Evolutionary conservation across 495 filamentous ascomycete species (phyloP), one percentile per base, ranked within the genome.

Genomic region (Cladorrhinum samala): DNA sequence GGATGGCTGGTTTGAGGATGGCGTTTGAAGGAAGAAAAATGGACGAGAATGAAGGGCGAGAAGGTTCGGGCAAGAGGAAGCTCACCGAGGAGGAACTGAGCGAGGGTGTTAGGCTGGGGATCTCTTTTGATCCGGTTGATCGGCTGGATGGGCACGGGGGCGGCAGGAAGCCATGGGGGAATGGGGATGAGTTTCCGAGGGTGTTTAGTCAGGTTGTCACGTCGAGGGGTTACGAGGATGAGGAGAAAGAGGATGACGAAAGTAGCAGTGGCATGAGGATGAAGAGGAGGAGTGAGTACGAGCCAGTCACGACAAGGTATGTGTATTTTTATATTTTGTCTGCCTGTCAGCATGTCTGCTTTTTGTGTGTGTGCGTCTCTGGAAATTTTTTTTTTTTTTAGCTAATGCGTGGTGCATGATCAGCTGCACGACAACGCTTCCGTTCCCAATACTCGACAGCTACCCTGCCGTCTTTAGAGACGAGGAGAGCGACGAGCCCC

Each of bases 401-500:
- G n/a, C n/a, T n/a, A n/a, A n/a, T n/a, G n/a, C n/a, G n/a, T n/a
- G n/a, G n/a, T n/a, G n/a, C n/a, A n/a, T n/a, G n/a, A n/a, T n/a
- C 41, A 74, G 74, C 52, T 70, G 74, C 58, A 54, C 60, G 46
- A 82, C 82, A 17, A 52, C 72, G 3, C 75, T 95, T 16, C 69
- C 74, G 5, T 90, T 89, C 65, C 91, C 93, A 2, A 65, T 91
- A 11, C 77, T 95, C 24, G 83, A 91, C 64, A 95, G 88, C 68
- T 95, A 88, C 73, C 93, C 79, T 36, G 71, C 53, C 27, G 87
- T 86, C 55, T 91, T 84, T 72, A 72, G 66, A 43, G 67, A 68
- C 27, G 58, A 60, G n/a, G n/a, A n/a, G 18, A 52, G 72, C 60
- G 56, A 59, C 39, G 71, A 43, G 52, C 65, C 67, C 27, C 54